Evolutionary conservation across 2,329 filamentous ascomycete genomes (phyloP).

Genomic region (Colletotrichum sp.): DNA sequence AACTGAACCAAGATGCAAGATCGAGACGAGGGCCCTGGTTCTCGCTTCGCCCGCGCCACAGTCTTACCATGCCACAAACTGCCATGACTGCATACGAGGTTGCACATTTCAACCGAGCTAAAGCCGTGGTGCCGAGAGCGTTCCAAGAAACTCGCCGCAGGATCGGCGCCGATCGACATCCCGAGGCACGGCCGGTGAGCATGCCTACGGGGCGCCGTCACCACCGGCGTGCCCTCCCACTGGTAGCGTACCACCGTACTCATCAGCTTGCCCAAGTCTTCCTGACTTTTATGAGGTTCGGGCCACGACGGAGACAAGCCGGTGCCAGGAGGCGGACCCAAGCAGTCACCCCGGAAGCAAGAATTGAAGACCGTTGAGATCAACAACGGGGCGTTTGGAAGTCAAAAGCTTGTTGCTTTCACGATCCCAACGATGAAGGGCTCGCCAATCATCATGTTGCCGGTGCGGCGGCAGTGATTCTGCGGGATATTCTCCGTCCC

Average conservation of each 20-base stretch:
- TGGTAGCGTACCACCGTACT: neutral
- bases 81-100: conserved; percentile 3
- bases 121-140: neutral
- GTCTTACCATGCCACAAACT: neutral
- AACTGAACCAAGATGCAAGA: conserved; percentile 8
- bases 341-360: neutral
- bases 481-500: neutral
- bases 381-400: neutral
- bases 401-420: neutral
- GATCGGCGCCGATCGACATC: conserved; percentile 18
- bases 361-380: neutral
- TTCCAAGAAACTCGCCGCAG: neutral
- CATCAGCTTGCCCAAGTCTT: neutral
- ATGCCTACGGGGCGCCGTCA: neutral
- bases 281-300: neutral
- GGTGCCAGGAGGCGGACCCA: neutral
- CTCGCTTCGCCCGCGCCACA: conserved; percentile 3
- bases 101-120: neutral
- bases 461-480: neutral
- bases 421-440: neutral
- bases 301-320: neutral
- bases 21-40: neutral
- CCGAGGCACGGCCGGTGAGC: conserved; percentile 6
- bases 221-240: neutral
- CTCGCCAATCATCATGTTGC: neutral